Evolutionary conservation across 306 rosid genomes (phyloP), one percentile per base, ranked within the genome.

Genomic region (Lathyrus sativus): DNA sequence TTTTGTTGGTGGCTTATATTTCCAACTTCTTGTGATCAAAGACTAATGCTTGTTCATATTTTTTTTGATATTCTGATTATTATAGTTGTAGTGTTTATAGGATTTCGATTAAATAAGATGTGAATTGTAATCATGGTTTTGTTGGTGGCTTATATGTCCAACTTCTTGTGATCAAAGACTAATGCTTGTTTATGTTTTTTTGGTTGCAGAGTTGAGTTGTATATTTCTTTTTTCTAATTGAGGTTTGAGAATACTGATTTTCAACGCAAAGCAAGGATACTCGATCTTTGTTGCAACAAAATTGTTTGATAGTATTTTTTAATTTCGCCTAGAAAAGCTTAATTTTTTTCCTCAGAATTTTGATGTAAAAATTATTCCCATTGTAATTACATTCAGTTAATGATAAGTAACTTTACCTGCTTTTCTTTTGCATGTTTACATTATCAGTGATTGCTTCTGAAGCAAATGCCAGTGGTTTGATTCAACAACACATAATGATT

Each of bases 141-240:
- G 28, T 18, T 72, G 5, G 42, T 61, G 54, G 67, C 67, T 46
- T 48, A 61, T n/a, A 4, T 38, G 57, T 74, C 42, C 29, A 44
- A 65, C 59, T 38, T 39, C 59, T 9, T 68, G 15, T 18, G 33
- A 44, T 65, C 69, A 68, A 54, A 24, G 26, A 69, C 80, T 85
- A 72, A 89, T 73, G 54, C 14, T 50, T 61, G 72, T 45, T 73
- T 22, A 18, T 67, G 59, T 55, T 22, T 62, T 65, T 59, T 78
- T 74, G 80, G 72, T 75, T 87, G 89, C 96, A 90, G 96, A 75
- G 73, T 65, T 77, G 17, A 74, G 74, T 70, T 73, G 85, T 83
- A 87, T 79, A 84, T 85, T 75, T 80, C 74, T 79, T 76, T 79
- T 76, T 70, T 82, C 70, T 79, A 79, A 65, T 64, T 79, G 73